phyloP scores from a whole-genome alignment of 257 asterid genomes.

The Nicotiana benthamiana region DNA sequence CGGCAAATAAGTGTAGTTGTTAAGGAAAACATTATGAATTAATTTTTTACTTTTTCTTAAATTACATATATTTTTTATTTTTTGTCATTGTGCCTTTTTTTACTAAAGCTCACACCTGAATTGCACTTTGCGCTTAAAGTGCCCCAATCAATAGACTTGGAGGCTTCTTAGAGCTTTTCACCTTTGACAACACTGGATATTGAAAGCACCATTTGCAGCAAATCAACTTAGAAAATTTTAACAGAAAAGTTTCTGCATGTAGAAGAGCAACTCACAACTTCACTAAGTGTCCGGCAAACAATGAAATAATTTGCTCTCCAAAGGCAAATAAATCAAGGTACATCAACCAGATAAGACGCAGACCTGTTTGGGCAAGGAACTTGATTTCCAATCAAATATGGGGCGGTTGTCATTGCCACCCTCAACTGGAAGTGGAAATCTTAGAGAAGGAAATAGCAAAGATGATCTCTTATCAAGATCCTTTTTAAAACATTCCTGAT shows the following conservation, averaged over 20 bases:
- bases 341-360: constrained; percentile 12
- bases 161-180: too few relatives aligned
- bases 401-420: constrained; percentile 50
- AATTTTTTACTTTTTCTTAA: too few relatives aligned
- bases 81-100: too few relatives aligned
- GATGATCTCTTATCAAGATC: constrained; percentile 54
- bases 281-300: not conserved
- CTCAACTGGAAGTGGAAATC: constrained; percentile 64
- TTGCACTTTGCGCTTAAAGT: too few relatives aligned
- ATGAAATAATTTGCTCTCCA: not conserved
- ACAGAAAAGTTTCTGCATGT: not conserved
- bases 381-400: constrained; percentile 66
- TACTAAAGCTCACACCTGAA: too few relatives aligned
- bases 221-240: not conserved
- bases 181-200: not conserved
- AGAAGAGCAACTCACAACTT: not conserved
- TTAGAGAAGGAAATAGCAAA: constrained; percentile 50
- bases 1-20: too few relatives aligned
- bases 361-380: constrained; percentile 61
- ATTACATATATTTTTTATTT: too few relatives aligned
- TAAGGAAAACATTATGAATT: too few relatives aligned
- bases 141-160: too few relatives aligned
- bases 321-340: not conserved
- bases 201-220: not conserved
- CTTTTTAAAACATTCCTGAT: constrained; percentile 51